Conservation (phyloP, 768 basidiomycete species). For the Lactarius pseudohatsudake region DNA sequence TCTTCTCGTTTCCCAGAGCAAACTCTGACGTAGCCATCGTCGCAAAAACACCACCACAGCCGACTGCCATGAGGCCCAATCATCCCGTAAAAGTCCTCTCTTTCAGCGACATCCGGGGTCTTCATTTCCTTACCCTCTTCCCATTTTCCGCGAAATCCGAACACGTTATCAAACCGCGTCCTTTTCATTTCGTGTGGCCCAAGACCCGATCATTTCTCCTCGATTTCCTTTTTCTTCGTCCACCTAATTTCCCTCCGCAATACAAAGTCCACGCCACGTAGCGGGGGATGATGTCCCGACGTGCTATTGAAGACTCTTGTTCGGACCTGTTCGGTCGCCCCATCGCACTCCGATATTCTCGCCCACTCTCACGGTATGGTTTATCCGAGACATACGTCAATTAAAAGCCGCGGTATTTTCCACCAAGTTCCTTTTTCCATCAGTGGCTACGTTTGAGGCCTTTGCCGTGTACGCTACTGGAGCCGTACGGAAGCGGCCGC, state of each 20-base stretch:
- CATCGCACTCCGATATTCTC: not conserved
- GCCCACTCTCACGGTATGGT: slow-evolving; percentile 4
- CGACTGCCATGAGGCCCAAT: slow-evolving; percentile 11
- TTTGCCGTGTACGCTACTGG: not conserved
- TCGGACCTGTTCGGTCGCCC: slow-evolving; percentile 1
- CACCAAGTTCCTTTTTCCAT: slow-evolving; percentile 3
- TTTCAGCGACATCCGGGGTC: slow-evolving; percentile 18
- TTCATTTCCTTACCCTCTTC: slow-evolving; percentile 9
- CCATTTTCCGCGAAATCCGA: slow-evolving; percentile 14
- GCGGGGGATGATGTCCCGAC: not conserved
- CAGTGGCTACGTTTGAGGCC: not conserved
- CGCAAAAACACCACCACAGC: slow-evolving; percentile 15
- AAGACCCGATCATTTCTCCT: not conserved
- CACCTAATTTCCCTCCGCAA: slow-evolving; percentile 4
- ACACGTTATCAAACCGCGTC: slow-evolving; percentile 13
- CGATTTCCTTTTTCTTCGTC: slow-evolving; percentile 15
- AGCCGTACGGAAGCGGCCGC: not conserved
- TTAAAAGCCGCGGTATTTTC: not conserved
- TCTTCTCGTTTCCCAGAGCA: slow-evolving; percentile 14
- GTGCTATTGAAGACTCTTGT: slow-evolving; percentile 4
- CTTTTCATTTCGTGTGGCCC: slow-evolving; percentile 4
- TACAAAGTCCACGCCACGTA: not conserved
- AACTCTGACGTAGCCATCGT: slow-evolving; percentile 24
- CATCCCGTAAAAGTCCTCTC: slow-evolving; percentile 16
- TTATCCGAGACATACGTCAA: slow-evolving; percentile 14